Evolutionary conservation across 2,329 filamentous ascomycete genomes (phyloP), one percentile per base, ranked within the genome.

Genomic region (Phialophora chinensis): DNA sequence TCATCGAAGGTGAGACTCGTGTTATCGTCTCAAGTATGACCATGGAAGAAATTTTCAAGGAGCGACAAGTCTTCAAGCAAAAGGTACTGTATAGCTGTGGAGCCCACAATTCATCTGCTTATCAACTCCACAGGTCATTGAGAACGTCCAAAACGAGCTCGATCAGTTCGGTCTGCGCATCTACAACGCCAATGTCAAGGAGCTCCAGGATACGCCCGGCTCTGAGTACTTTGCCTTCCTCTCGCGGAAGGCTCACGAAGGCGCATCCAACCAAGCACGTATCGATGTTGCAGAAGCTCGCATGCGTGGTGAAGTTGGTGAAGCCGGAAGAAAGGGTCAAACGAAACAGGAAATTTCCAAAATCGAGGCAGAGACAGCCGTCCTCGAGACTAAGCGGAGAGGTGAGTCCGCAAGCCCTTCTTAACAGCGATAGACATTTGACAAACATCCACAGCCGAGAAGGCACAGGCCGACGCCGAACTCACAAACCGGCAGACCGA

Each of bases 11-110:
- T 68, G 92, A 96, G 78, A 93, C 91, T 0, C 86, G 92, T 66
- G 90, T 92, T 5, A 87, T 96, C 61, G 91, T 96, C 50, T 91
- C 89, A 0, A 89, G 87, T 72, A 94, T 96, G 91, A 93, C 91
- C n/a, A 94, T 95, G 90, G 91, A 94, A 76, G 91, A 95, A 78
- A 91, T 96, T 66, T 93, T 93, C 78, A 90, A 88, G 67, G 89
- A 91, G 78, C 84, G 91, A 38, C 88, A 91, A 72, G 82, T 90
- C 52, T 93, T 93, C 82, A 92, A 94, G 81, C 86, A 85, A 71
- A 88, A 90, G 71, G 84, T 86, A 71, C 80, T 60, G 82, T 61
- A 75, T 79, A 60, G 78, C 62, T 38, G 27, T 25, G n/a, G 8
- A n/a, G 4, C 4, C 29, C 3, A 11, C 27, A 25, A 11, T 0